Base-by-base conservation (phyloP, 1,139 yeast species). In the Candida labiduridarum region DNA sequence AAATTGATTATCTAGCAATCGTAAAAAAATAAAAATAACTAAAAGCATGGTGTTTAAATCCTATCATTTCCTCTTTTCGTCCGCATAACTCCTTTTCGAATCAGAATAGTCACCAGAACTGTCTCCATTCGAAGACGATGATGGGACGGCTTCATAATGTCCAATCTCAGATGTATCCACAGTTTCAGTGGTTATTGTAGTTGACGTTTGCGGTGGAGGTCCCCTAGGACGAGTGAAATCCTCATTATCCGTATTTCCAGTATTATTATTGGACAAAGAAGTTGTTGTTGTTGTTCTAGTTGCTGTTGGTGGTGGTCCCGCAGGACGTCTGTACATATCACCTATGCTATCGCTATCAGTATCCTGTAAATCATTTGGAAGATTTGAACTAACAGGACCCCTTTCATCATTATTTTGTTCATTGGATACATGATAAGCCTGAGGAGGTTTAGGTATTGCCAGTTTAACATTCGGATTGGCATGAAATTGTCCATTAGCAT, bases 401-500 rank as follows among this genome's bases (percentile, higher is more conserved):
- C 40, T 10, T 9, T 36, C 40, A 18, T 36, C 40, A 18, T 36
- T 36, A 11, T 18, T 19, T 36, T 36, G 40, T n/a, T 36, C 40
- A 18, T 53, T 47, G 12, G 56, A 49, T 46, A 69, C 53, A 14
- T 51, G 57, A 47, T 68, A 71, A 7, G 60, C 62, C 44, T 56
- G 58, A 1, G 65, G 65, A 11, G 61, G 63, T 34, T 53, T 58
- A 7, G 59, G 60, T 8, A 52, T 46, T 7, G 57, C 51, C 1
- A 59, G 49, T 46, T 66, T 65, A 1, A 68, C 67, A 51, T 64
- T 66, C 3, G 71, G 71, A 48, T 68, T 76, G 7, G 74, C 71
- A 56, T 66, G 78, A 54, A 79, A 81, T 16, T 66, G 79, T 2
- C 97, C 97, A 45, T 77, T 69, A 36, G 72, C 72, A 66, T 89